Evolutionary conservation across 1,284 basidiomycete genomes (phyloP), one percentile per base, ranked within the genome.

Genomic region (Hymenochaete sp.): DNA sequence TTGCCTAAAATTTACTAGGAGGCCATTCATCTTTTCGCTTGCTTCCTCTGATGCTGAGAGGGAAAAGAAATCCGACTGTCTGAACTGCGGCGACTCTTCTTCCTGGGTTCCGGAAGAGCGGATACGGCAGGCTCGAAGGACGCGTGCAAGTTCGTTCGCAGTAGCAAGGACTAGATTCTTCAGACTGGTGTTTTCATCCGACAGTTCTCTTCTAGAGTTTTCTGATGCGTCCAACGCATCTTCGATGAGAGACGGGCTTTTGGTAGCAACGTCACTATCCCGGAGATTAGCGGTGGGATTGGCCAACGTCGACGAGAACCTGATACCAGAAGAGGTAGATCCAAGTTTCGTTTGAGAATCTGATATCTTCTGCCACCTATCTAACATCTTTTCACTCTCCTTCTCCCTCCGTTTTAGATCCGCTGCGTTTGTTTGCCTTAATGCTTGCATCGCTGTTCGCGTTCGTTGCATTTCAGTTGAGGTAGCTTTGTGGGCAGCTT

Each of bases 341-440:
- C 58, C 47, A 56, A 73, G 64, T 56, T 76, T 82, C 2, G 72
- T 61, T 59, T 89, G 85, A 14, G 72, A 64, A 51, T 83, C 84
- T 4, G 75, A 65, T 13, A 91, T 59, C 58, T 81, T 88, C 18
- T 71, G 67, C 77, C 87, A 86, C 52, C 80, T 79, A 31, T 86
- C 84, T n/a, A 77, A 56, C 54, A 87, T 78, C 22, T 79, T 75
- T 55, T 92, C 89, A 24, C 84, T 64, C 45, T 92, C 88, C 53
- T 82, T 79, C 56, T 95, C 89, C 53, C 73, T 73, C 64, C 81
- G 87, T 71, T 84, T 90, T 24, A 86, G 61, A 56, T 93, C 90
- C 28, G 77, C 72, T 56, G 79, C 69, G 52, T 86, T 74, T 0
- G 78, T 73, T 28, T 75, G 67, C 19, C 86, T 76, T 6, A 86